Evolutionary conservation across 192 early-diverging fungal species (phyloP), one percentile per base, ranked within the genome.

Genomic region (Coemansia sp.): DNA sequence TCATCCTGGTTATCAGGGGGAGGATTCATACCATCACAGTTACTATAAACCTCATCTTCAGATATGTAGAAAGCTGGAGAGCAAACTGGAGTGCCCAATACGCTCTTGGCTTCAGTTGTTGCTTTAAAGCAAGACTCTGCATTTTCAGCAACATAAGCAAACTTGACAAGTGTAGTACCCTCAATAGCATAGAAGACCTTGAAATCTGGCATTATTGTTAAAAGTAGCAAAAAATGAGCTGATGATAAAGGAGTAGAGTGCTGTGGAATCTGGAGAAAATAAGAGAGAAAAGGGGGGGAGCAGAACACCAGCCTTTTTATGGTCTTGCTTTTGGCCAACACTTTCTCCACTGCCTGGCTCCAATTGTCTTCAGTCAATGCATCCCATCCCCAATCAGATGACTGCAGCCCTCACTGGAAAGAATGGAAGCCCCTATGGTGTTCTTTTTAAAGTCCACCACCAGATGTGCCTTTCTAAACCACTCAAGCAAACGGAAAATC

Each of bases 361-460:
- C n/a, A n/a, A n/a, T n/a, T n/a, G n/a, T n/a, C 45, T 48, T 48
- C 21, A 48, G 20, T 48, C 45, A 48, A 48, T 0, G 20, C 18
- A 2, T 42, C 7, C 21, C 20, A 23, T 20, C 45, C 6, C 20
- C 45, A 42, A 42, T 42, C 41, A n/a, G 41, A 42, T 42, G 41
- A 14, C 41, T 4, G 0, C 16, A n/a, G 16, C 41, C 13, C 16
- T 42, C 41, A 42, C 16, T n/a, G 3, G 3, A 3, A 4, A n/a
- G 41, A 42, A 48, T 48, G 0, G 45, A 48, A 48, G 45, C n/a
- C 45, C 45, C 23, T 23, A 5, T 2, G 23, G 7, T 23, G 21
- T 48, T 48, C 45, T 48, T 48, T 48, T 48, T 14, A 48, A 48
- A 48, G 45, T 48, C 45, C n/a, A n/a, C n/a, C n/a, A n/a, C n/a